A percentile compares a stretch with the other conserved stretches of the same genome.
Conservation (phyloP, 148 eudicot genomes). For the Chenopodium suecicum region DNA sequence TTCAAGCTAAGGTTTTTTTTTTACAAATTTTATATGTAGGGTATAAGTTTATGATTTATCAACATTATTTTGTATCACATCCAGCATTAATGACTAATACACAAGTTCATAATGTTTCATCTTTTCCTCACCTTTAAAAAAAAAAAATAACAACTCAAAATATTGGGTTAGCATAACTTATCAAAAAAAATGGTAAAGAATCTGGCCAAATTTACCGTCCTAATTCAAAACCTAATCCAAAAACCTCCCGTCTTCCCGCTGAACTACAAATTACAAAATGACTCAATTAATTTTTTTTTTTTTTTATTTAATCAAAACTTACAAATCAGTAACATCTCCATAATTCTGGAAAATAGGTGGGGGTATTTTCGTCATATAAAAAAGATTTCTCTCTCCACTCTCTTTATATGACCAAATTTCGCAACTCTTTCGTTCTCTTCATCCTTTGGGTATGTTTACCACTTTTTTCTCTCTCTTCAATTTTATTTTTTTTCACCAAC, state of each 20-base stretch:
- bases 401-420: constrained; percentile 22
- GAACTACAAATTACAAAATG: constrained; percentile 1
- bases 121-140: too few species aligned
- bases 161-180: too few species aligned
- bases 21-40: too few species aligned
- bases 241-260: not conserved
- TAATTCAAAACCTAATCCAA: constrained; percentile 23
- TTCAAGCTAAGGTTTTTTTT: too few species aligned
- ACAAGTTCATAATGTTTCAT: too few species aligned
- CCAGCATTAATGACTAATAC: too few species aligned
- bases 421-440: not conserved
- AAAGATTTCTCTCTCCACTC: constrained; percentile 15
- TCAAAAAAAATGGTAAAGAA: not conserved
- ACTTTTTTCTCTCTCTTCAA: constrained; percentile 17
- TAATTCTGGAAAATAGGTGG: not conserved
- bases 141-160: too few species aligned
- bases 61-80: too few species aligned
- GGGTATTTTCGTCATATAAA: constrained; percentile 23
- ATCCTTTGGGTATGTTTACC: constrained; percentile 20
- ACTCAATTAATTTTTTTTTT: not conserved
- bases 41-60: too few species aligned
- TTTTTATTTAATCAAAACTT: not conserved
- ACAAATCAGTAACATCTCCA: not conserved
- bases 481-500: not conserved
- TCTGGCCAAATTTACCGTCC: constrained; percentile 17